A percentile compares a stretch with the other conserved stretches of the same genome.
These are phyloP conservation scores for Proliferodiscus dingleyae DNA, from an alignment of 2,329 filamentous ascomycete species.

Conservation along the genomic window DNA sequence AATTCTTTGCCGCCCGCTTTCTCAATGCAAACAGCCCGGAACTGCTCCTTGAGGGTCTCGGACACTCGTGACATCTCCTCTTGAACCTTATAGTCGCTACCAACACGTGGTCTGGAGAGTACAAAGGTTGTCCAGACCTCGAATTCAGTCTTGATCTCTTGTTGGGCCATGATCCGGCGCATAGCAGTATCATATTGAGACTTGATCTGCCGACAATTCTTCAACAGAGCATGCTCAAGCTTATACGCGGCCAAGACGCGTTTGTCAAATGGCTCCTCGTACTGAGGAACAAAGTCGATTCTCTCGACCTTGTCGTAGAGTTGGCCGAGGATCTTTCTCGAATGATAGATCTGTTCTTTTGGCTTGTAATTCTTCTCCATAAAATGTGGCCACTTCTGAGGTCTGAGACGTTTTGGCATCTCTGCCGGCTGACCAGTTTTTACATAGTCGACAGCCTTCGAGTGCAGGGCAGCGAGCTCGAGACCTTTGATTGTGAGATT, in stretches of 20 bases:
- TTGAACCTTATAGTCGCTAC: conserved; percentile 77
- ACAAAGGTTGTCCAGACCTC: conserved; percentile 89
- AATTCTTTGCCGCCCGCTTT: conserved; percentile 58
- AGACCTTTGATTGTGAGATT: conserved; percentile 43
- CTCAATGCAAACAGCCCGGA: conserved; percentile 60
- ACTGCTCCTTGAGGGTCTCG: conserved; percentile 60
- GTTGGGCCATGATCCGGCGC: conserved; percentile 76
- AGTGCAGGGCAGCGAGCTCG: conserved; percentile 74
- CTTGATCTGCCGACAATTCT: conserved; percentile 64
- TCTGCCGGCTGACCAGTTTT: conserved; percentile 79
- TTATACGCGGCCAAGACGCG: conserved; percentile 64
- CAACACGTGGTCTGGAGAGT: conserved; percentile 65
- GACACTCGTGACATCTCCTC: conserved; percentile 74
- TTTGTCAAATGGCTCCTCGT: conserved; percentile 67
- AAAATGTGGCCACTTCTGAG: conserved; percentile 73
- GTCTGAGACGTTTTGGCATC: conserved; percentile 56
- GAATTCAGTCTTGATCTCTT: conserved; percentile 80
- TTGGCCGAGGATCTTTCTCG: conserved; percentile 67
- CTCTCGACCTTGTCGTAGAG: conserved; percentile 72
- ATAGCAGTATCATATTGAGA: conserved; percentile 70
- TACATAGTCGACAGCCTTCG: conserved; percentile 86
- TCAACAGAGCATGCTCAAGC: conserved; percentile 49
- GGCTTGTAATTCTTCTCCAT: conserved; percentile 63
- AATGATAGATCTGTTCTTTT: conserved; percentile 53
- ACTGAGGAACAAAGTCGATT: conserved; percentile 68